These are phyloP conservation scores for Thalassiosira profunda DNA, from an alignment of 108 stramenopile species.

Conservation along the genomic window DNA sequence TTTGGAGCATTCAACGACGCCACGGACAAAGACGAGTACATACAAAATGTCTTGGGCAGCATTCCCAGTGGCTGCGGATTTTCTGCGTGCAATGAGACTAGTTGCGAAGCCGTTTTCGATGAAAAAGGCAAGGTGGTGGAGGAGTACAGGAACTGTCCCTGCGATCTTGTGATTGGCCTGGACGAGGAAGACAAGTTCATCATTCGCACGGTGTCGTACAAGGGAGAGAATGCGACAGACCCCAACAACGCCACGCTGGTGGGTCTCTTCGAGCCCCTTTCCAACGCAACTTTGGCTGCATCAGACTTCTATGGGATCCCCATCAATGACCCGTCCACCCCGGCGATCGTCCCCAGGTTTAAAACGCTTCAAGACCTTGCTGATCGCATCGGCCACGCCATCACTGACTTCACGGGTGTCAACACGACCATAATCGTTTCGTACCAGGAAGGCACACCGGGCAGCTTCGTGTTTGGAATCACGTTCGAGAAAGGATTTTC, in stretches of 20 bases:
- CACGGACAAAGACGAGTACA: too few relatives aligned
- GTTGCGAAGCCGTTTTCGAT: not conserved
- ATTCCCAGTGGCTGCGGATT: not conserved
- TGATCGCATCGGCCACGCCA: constrained; percentile 12
- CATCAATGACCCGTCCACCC: constrained; percentile 12
- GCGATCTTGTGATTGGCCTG: constrained; percentile 7
- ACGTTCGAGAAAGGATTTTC: constrained; percentile 14
- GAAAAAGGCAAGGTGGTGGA: not conserved
- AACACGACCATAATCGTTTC: constrained; percentile 6
- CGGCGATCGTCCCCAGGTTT: constrained; percentile 19
- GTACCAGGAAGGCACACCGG: constrained; percentile 4
- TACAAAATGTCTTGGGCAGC: not conserved
- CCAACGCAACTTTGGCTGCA: too few relatives aligned
- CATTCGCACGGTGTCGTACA: constrained; percentile 18
- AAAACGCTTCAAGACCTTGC: constrained; percentile 16
- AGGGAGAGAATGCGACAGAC: too few relatives aligned
- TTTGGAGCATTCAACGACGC: too few relatives aligned
- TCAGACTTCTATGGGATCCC: constrained; percentile 19
- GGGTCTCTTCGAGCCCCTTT: constrained; percentile 19
- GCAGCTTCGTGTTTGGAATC: constrained; percentile 22
- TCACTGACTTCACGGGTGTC: constrained; percentile 4
- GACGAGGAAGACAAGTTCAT: constrained; percentile 6
- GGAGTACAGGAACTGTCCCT: constrained; percentile 11
- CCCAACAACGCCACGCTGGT: constrained; percentile 22
- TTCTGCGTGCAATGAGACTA: not conserved